Conservation (phyloP, 2,329 filamentous ascomycete species). For the Ceratocystis huliohia region DNA sequence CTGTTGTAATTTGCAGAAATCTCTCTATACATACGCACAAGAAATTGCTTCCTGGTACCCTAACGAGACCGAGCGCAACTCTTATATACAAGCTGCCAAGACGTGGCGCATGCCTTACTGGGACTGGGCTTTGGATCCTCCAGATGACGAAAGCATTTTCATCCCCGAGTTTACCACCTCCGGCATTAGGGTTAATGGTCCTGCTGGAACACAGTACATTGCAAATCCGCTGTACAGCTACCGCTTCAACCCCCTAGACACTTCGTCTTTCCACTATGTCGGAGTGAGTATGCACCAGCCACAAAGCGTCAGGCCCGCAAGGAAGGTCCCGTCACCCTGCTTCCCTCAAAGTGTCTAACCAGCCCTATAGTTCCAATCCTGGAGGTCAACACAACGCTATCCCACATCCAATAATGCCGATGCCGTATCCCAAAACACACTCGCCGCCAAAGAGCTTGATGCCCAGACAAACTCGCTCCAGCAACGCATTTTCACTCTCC, state of each 20-base stretch:
- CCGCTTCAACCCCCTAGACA: constrained; percentile 46
- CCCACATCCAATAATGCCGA: constrained; percentile 30
- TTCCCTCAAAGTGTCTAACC: constrained; percentile 17
- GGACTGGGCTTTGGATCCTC: constrained; percentile 44
- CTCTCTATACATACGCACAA: constrained; percentile 21
- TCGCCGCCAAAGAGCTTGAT: constrained; percentile 41
- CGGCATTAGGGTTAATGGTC: constrained; percentile 41
- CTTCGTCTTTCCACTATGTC: constrained; percentile 43
- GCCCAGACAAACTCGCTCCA: constrained; percentile 43
- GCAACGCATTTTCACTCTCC: constrained; percentile 53
- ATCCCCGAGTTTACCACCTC: constrained; percentile 36
- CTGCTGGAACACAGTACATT: constrained; percentile 43
- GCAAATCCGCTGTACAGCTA: constrained; percentile 51
- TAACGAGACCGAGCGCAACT: constrained; percentile 32
- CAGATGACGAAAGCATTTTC: constrained; percentile 37
- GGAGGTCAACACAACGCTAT: constrained; percentile 47
- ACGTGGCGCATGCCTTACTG: constrained; percentile 46
- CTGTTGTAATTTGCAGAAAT: constrained; percentile 16
- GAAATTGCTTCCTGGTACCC: constrained; percentile 38
- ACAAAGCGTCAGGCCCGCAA: constrained; percentile 16
- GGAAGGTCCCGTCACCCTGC: too few species aligned
- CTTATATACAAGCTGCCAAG: constrained; percentile 40
- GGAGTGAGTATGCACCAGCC: constrained; percentile 38
- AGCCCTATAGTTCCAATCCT: constrained; percentile 40
- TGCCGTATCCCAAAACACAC: constrained; percentile 43